Conservation (phyloP, 768 basidiomycete genomes). For the Cubamyces lactineus region DNA sequence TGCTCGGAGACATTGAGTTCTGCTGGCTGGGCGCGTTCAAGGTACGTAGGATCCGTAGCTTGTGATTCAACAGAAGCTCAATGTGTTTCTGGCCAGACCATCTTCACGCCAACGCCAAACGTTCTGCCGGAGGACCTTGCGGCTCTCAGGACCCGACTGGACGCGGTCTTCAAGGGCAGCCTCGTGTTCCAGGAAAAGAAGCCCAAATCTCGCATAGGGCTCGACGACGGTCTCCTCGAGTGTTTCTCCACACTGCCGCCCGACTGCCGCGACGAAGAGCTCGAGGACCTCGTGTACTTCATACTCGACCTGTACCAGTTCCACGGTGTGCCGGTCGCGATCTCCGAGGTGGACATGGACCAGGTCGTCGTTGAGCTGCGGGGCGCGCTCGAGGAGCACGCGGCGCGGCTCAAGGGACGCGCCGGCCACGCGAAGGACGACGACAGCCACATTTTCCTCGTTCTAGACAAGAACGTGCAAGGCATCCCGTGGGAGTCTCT, state of each 20-base stretch:
- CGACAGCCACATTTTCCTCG: constrained; percentile 82
- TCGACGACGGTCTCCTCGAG: constrained; percentile 79
- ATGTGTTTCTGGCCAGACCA: constrained; percentile 48
- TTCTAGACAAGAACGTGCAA: constrained; percentile 88
- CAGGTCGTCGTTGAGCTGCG: constrained; percentile 90
- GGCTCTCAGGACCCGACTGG: constrained; percentile 67
- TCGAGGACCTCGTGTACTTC: constrained; percentile 95
- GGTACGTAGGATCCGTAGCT: constrained; percentile 64
- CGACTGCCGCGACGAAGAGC: constrained; percentile 86
- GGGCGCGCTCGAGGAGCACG: constrained; percentile 72
- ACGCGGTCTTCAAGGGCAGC: constrained; percentile 73
- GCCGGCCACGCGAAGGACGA: constrained; percentile 29
- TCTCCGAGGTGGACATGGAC: constrained; percentile 90
- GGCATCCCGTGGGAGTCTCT: constrained; percentile 96
- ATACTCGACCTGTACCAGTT: constrained; percentile 93
- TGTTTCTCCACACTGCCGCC: constrained; percentile 86
- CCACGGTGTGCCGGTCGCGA: constrained; percentile 85
- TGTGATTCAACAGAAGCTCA: neutral
- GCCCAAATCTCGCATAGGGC: constrained; percentile 48
- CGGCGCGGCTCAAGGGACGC: constrained; percentile 41
- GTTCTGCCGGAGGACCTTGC: constrained; percentile 49
- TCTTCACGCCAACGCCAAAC: constrained; percentile 53
- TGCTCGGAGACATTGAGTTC: constrained; percentile 88
- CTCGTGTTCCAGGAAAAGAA: constrained; percentile 66
- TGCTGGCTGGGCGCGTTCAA: constrained; percentile 99